phyloP scores from a whole-genome alignment of 225 moss, liverwort and hornwort genomes.

The Bryum argenteum region DNA sequence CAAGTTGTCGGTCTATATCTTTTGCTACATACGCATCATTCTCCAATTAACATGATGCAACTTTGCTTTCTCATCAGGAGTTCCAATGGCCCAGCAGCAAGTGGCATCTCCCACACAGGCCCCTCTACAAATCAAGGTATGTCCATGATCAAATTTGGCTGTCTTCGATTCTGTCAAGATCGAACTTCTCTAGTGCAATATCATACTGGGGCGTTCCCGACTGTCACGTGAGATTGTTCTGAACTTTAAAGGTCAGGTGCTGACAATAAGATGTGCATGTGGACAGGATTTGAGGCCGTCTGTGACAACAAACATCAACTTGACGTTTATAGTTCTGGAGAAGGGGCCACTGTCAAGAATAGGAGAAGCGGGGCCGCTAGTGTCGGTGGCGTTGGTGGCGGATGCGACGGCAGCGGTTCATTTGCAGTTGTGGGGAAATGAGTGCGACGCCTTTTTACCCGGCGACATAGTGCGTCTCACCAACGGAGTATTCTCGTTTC shows the following conservation, averaged over 20 bases:
- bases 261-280: not conserved
- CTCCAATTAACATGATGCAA: too few relatives aligned
- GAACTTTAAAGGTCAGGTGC: not conserved
- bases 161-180: not conserved
- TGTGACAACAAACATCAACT: constrained; percentile 60
- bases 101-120: constrained; percentile 33
- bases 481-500: constrained; percentile 74
- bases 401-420: constrained; percentile 84
- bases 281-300: constrained; percentile 73
- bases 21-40: too few relatives aligned
- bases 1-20: too few relatives aligned
- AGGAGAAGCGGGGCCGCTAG: constrained; percentile 53
- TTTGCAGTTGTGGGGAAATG: constrained; percentile 78
- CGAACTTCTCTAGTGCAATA: not conserved
- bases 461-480: constrained; percentile 82
- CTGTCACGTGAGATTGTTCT: not conserved
- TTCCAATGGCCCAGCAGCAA: constrained; percentile 42
- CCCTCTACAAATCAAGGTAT: constrained; percentile 45
- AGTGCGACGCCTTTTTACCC: constrained; percentile 83
- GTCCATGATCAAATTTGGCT: not conserved
- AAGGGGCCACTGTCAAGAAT: constrained; percentile 72
- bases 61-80: constrained; percentile 22
- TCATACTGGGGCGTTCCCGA: not conserved
- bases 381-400: constrained; percentile 79
- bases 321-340: constrained; percentile 76